Conservation (phyloP, 2,329 filamentous ascomycete species). For the Fusarium tjaetaba region DNA sequence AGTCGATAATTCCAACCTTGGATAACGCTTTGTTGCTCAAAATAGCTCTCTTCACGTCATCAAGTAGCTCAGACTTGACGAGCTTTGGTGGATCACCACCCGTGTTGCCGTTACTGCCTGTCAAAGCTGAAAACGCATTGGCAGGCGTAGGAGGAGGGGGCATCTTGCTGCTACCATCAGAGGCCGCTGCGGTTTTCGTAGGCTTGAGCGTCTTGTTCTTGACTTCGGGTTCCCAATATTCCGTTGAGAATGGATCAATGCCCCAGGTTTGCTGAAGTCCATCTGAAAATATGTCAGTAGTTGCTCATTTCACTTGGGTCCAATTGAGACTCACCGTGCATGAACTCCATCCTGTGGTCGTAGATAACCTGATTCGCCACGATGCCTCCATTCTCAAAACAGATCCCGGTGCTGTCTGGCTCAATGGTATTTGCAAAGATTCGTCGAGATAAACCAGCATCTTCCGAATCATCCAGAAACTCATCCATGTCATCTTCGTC, state of each 20-base stretch:
- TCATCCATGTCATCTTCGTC: conserved; percentile 89
- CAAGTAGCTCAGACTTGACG: conserved; percentile 52
- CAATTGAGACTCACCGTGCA: conserved; percentile 66
- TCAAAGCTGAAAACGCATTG: conserved; percentile 52
- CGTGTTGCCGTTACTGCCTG: conserved; percentile 19
- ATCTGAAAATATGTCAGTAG: conserved; percentile 50
- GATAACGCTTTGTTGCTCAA: conserved; percentile 53
- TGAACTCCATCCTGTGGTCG: conserved; percentile 77
- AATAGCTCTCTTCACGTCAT: conserved; percentile 55
- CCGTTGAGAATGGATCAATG: conserved; percentile 86
- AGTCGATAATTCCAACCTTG: conserved; percentile 54
- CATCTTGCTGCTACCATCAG: conserved; percentile 43
- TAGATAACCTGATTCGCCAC: conserved; percentile 61
- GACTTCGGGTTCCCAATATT: conserved; percentile 75
- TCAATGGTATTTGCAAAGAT: conserved; percentile 75
- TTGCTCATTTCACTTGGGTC: neutral
- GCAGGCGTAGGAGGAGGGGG: conserved; percentile 47
- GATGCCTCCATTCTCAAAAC: conserved; percentile 74
- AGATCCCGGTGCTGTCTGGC: conserved; percentile 81
- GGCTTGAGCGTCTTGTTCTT: conserved; percentile 42
- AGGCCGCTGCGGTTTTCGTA: conserved; percentile 5
- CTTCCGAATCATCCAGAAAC: conserved; percentile 89
- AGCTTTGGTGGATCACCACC: conserved; percentile 42
- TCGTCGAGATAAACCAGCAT: conserved; percentile 65
- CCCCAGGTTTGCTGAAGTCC: conserved; percentile 58